Evolutionary conservation across 2,329 filamentous ascomycete species (phyloP).

Genomic region (Paecilomyces dactylethromorphus): DNA sequence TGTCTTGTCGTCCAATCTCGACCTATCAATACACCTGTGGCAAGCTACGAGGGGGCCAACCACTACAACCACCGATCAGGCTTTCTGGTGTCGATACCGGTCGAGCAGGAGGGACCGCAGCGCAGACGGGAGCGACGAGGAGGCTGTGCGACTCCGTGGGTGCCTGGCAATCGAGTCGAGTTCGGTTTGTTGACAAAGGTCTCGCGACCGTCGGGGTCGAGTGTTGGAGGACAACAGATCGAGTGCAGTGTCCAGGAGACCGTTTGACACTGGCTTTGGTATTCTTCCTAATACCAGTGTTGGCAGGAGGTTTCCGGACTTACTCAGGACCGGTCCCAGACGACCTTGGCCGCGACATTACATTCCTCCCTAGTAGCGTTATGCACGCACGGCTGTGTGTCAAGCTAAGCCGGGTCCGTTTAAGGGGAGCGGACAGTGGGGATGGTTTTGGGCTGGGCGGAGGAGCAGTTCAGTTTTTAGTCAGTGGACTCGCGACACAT

Average conservation of each 20-base stretch:
- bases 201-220: background rate
- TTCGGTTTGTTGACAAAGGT: background rate
- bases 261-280: background rate
- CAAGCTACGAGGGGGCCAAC: background rate
- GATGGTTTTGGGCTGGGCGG: constrained; percentile 8
- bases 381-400: constrained; percentile 23
- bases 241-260: background rate
- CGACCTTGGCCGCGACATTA: constrained; percentile 10
- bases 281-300: background rate
- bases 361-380: constrained; percentile 5
- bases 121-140: background rate
- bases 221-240: background rate
- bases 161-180: background rate
- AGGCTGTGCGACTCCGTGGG: background rate
- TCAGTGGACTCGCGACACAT: background rate
- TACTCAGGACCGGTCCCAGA: constrained; percentile 14
- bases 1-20: background rate
- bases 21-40: background rate
- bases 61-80: background rate
- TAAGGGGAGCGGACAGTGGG: constrained; percentile 17
- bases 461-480: background rate
- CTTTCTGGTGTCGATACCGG: background rate
- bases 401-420: constrained; percentile 17
- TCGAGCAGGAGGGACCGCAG: background rate
- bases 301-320: constrained; percentile 7